Evolutionary conservation across 805 yeast genomes (phyloP).

Genomic region (Candida namnaoensis): DNA sequence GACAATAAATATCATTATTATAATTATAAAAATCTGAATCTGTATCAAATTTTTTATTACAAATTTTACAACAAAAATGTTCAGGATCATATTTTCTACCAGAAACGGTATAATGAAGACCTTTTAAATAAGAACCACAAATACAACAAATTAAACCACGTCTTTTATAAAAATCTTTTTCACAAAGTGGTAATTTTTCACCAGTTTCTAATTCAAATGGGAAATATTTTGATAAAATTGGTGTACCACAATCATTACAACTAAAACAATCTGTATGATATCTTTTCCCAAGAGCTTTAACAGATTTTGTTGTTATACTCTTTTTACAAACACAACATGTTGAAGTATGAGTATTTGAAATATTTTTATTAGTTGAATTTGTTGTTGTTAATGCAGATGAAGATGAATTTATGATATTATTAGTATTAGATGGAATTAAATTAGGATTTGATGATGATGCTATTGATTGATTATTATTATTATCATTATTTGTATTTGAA

Average conservation of each 20-base stretch:
- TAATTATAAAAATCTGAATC: slow-evolving; percentile 92
- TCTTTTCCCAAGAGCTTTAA: slow-evolving; percentile 71
- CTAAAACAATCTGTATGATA: slow-evolving; percentile 85
- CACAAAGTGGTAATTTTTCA: slow-evolving; percentile 66
- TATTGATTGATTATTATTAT: too few relatives aligned
- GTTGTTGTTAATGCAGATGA: not conserved
- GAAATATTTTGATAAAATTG: slow-evolving; percentile 82
- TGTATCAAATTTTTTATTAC: slow-evolving; percentile 78
- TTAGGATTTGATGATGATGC: not conserved
- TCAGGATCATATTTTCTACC: slow-evolving; percentile 91
- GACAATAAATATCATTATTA: slow-evolving; percentile 77
- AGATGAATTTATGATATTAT: not conserved
- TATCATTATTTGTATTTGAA: too few relatives aligned
- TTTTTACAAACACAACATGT: slow-evolving; percentile 44
- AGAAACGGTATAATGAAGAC: slow-evolving; percentile 89
- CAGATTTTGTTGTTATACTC: slow-evolving; percentile 64
- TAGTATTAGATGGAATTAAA: not conserved
- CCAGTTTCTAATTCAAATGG: slow-evolving; percentile 51
- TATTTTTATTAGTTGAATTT: slow-evolving; percentile 9
- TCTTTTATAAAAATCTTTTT: slow-evolving; percentile 83
- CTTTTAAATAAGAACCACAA: slow-evolving; percentile 80
- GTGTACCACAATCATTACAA: slow-evolving; percentile 76
- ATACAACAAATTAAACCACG: slow-evolving; percentile 78
- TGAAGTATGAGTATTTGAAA: not conserved
- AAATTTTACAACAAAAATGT: slow-evolving; percentile 87